Conservation (phyloP, 2,329 filamentous ascomycete species). For the Alternaria arborescens region DNA sequence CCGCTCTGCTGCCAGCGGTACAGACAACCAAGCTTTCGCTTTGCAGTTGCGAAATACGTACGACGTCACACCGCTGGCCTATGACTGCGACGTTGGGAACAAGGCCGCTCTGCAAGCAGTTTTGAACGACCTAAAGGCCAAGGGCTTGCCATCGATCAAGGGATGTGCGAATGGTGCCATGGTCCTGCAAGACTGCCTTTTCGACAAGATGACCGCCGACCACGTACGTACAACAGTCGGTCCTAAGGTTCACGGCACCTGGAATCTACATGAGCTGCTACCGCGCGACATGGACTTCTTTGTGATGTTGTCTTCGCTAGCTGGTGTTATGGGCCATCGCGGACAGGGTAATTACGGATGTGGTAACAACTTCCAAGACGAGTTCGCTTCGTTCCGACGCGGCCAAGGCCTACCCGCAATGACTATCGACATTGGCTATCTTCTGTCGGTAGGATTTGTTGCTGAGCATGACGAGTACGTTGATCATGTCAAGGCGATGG, state of each 20-base stretch:
- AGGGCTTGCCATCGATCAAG: conserved; percentile 33
- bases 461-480: conserved; percentile 19
- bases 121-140: conserved; percentile 1
- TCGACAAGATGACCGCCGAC: conserved; percentile 23
- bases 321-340: conserved; percentile 27
- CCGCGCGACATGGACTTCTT: conserved; percentile 33
- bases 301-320: conserved; percentile 29
- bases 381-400: conserved; percentile 27
- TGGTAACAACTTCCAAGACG: conserved; percentile 34
- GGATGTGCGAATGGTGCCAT: conserved; percentile 42
- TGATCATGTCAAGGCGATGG: conserved; percentile 17
- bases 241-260: conserved; percentile 48
- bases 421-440: conserved; percentile 38
- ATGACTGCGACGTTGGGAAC: conserved; percentile 6
- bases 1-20: conserved; percentile 13
- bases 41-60: conserved; percentile 8
- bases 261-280: conserved; percentile 36
- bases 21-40: conserved; percentile 7
- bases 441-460: conserved; percentile 38
- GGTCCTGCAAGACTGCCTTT: conserved; percentile 28
- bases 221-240: conserved; percentile 8
- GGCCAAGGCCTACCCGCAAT: conserved; percentile 43
- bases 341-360: conserved; percentile 34
- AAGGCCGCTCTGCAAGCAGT: conserved; percentile 7
- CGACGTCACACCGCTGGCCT: not conserved